These are phyloP conservation scores for Hyaloscypha bicolor DNA, from an alignment of 495 filamentous ascomycete species.

Conservation along the genomic window DNA sequence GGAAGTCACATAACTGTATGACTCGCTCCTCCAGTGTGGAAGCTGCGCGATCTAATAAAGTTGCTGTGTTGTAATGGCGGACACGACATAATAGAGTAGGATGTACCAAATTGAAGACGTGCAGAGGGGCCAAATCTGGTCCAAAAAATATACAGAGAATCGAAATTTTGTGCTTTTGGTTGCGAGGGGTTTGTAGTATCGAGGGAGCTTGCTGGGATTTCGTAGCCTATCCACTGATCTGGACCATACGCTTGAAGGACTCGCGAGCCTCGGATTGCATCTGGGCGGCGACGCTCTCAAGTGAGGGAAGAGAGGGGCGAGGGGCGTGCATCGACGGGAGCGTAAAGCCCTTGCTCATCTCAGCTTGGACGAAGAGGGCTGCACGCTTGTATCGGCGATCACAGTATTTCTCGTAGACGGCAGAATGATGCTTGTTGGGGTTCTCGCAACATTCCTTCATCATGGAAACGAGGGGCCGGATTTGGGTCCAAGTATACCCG, in stretches of 20 bases:
- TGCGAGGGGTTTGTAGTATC: not conserved
- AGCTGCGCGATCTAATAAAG: constrained; percentile 15
- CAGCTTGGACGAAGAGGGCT: constrained; percentile 74
- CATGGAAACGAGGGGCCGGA: constrained; percentile 72
- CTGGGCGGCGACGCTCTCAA: constrained; percentile 24
- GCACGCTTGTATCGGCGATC: constrained; percentile 81
- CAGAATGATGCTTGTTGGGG: constrained; percentile 76
- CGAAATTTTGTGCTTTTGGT: constrained; percentile 16
- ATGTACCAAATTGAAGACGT: constrained; percentile 25
- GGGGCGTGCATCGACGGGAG: constrained; percentile 33
- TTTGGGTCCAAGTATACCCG: constrained; percentile 84
- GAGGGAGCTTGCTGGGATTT: not conserved
- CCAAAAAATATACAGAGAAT: constrained; percentile 37
- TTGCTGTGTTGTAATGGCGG: constrained; percentile 19
- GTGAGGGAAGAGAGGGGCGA: constrained; percentile 26
- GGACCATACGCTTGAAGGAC: constrained; percentile 37
- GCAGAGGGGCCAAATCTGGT: constrained; percentile 24
- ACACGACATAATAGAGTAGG: constrained; percentile 26
- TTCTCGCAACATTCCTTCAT: constrained; percentile 87
- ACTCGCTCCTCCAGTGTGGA: constrained; percentile 4
- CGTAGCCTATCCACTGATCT: constrained; percentile 36
- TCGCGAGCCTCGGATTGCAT: constrained; percentile 30
- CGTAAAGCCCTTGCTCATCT: constrained; percentile 60
- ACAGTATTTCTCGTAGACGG: constrained; percentile 90
- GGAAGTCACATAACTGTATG: constrained; percentile 17